phyloP scores from a whole-genome alignment of 2,329 filamentous ascomycete species.

The Colletotrichum sojae region DNA sequence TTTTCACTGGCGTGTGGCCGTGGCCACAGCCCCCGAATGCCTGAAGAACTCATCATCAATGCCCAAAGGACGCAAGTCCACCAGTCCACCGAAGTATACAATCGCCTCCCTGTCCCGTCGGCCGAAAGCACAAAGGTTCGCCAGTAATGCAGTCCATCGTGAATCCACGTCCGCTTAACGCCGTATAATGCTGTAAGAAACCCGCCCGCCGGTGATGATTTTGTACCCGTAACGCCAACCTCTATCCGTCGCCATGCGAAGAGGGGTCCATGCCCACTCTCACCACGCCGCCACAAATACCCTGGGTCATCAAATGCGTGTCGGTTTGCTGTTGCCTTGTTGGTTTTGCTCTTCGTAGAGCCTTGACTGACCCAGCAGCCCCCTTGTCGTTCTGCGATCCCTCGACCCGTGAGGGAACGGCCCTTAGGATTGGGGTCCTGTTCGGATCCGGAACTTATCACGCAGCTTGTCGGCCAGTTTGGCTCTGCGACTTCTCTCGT shows the following conservation, averaged over 20 bases:
- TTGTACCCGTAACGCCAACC: slow-evolving; percentile 28
- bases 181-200: slow-evolving; percentile 39
- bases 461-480: slow-evolving; percentile 64
- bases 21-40: not conserved
- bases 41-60: not conserved
- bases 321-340: slow-evolving; percentile 11
- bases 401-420: not conserved
- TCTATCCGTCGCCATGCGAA: slow-evolving; percentile 17
- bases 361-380: not conserved
- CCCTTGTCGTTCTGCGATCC: not conserved
- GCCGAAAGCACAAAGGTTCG: slow-evolving; percentile 9
- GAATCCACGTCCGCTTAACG: slow-evolving; percentile 32
- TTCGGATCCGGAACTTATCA: slow-evolving; percentile 68
- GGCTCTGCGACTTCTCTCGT: slow-evolving; percentile 56
- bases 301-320: slow-evolving; percentile 3
- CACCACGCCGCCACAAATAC: not conserved
- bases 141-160: slow-evolving; percentile 18
- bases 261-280: slow-evolving; percentile 16
- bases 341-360: not conserved
- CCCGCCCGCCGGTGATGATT: slow-evolving; percentile 14
- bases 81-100: not conserved
- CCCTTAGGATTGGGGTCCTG: slow-evolving; percentile 55
- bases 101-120: not conserved
- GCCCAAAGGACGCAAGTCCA: not conserved
- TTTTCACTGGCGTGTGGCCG: not conserved